Evolutionary conservation across 139 green algal genomes (phyloP), one percentile per base, ranked within the genome.

Genomic region (Coccomyxa sp.): DNA sequence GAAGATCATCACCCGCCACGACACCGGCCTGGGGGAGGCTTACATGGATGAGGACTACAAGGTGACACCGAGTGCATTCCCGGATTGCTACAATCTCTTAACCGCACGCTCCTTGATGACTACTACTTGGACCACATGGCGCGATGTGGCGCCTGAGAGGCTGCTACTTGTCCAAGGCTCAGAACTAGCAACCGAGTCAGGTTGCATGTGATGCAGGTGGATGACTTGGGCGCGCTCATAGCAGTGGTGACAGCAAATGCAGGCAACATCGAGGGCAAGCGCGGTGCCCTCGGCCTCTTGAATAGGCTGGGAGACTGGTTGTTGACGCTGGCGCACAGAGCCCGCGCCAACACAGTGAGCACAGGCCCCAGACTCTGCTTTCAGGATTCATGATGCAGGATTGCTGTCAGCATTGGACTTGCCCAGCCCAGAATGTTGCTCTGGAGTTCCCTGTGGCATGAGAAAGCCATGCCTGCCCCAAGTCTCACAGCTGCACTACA

Each of bases 11-110:
- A 82, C 87, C 16, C 79, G 89, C 6, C 87, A 93, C 34, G 95
- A 98, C 82, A 93, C 92, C 6, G 95, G 95, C 58, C 70, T 98
- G 73, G 95, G 94, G 12, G 95, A 99, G 81, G 87, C 90, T 0
- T 99, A 97, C 89, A 97, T 98, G 90, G 89, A 94, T 35, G 82
- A 84, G 8, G 88, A 95, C 70, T 93, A 90, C 39, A 83, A 88
- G 83, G 83, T 75, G 82, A 22, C 10, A 10, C 18, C 38, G 68
- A 68, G 54, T n/a, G 54, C 54, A 68, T 68, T 68, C 54, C 16
- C 54, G 16, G 54, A 22, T 68, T 68, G 54, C 54, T n/a, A 16
- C n/a, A n/a, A n/a, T n/a, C n/a, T n/a, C n/a, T n/a, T n/a, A n/a
- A n/a, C n/a, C n/a, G n/a, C n/a, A n/a, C n/a, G n/a, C n/a, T n/a